Evolutionary conservation across 495 filamentous ascomycete genomes (phyloP).

Genomic region (Lepidopterella palustris): DNA sequence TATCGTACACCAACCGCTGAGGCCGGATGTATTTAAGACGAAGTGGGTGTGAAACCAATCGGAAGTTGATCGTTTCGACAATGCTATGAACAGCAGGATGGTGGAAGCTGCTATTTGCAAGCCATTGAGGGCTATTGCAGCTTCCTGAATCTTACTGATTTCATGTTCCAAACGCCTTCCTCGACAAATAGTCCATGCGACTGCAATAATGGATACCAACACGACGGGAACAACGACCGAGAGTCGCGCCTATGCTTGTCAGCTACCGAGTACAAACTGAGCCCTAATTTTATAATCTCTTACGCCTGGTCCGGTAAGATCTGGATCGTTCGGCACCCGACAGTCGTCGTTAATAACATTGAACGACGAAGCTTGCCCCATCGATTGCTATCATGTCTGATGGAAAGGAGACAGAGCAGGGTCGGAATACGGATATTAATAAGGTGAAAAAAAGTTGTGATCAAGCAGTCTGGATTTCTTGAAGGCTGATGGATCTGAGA

Average conservation of each 20-base stretch:
- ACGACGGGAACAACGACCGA: neutral
- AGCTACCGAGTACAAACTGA: no score
- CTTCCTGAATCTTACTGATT: neutral
- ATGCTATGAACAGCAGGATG: neutral
- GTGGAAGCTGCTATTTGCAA: neutral
- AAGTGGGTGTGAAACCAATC: neutral
- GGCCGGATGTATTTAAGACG: neutral
- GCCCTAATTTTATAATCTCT: no score
- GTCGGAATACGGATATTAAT: no score
- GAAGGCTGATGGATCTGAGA: no score
- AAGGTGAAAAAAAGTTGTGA: no score
- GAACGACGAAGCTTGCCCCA: neutral
- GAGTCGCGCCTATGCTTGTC: neutral
- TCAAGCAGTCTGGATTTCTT: no score
- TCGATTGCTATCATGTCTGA: no score
- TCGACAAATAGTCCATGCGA: neutral
- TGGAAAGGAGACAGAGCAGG: no score
- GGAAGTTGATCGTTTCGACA: neutral
- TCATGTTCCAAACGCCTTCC: neutral
- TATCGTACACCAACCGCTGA: neutral
- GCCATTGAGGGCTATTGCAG: neutral
- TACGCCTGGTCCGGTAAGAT: neutral
- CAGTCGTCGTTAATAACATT: neutral
- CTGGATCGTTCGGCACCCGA: neutral
- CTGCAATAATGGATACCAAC: neutral